Evolutionary conservation across 202 grass and related monocot genomes (phyloP).

Genomic region (Sporobolus alterniflorus): DNA sequence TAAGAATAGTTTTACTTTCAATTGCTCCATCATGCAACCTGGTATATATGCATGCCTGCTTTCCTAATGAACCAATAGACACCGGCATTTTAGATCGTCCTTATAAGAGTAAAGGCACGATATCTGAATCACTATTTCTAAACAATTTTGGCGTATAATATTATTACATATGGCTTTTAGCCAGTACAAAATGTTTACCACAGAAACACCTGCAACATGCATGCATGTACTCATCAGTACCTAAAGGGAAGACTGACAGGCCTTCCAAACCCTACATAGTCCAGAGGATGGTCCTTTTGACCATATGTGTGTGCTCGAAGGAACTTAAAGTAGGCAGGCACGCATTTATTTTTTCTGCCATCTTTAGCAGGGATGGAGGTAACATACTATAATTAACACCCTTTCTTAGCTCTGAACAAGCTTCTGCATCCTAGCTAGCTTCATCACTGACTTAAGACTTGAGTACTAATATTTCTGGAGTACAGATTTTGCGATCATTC

Average conservation of each 20-base stretch:
- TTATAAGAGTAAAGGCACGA: background rate
- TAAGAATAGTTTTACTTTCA: background rate
- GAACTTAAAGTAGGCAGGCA: conserved; percentile 14
- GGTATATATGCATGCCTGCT: no score
- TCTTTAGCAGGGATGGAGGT: conserved; percentile 40
- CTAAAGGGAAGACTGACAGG: background rate
- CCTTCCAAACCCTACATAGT: background rate
- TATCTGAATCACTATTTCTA: no score
- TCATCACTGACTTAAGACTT: background rate
- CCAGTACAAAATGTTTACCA: background rate
- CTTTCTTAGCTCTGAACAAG: conserved; percentile 16
- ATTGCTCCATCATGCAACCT: no score
- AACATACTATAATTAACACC: conserved; percentile 31
- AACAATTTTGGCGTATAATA: background rate
- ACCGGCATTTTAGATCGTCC: background rate
- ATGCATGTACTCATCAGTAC: background rate
- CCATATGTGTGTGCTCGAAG: background rate
- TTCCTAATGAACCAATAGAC: background rate
- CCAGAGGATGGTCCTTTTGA: conserved; percentile 13
- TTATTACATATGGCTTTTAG: background rate
- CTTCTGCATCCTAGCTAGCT: conserved; percentile 5
- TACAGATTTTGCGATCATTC: background rate
- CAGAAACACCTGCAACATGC: background rate
- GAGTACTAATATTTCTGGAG: background rate
- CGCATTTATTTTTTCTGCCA: conserved; percentile 21